Percentiles rank a stretch among this genome's conserved stretches.
Evolutionary conservation across 129 eudicot species (phyloP).

Genomic region (Pittosporum tobira): DNA sequence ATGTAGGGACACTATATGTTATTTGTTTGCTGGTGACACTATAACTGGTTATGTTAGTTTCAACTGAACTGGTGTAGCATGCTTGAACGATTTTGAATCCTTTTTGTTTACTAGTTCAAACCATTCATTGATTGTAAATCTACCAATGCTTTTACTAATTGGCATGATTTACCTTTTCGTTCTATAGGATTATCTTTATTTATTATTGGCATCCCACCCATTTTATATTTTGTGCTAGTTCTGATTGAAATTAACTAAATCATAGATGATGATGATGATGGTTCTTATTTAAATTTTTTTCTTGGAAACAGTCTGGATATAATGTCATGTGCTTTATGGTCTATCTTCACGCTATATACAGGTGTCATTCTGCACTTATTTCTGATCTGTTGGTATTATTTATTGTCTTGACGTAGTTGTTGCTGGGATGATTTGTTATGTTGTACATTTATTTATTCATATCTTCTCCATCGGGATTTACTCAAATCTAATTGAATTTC

Average conservation of each 20-base stretch:
- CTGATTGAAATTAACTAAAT: conserved; percentile 28
- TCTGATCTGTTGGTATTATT: conserved; percentile 25
- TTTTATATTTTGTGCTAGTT: conserved; percentile 1
- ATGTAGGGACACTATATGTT: background rate
- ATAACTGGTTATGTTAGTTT: too few relatives aligned
- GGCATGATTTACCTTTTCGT: conserved; percentile 2
- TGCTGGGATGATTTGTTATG: conserved; percentile 2
- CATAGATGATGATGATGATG: conserved; percentile 40
- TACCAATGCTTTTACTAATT: background rate
- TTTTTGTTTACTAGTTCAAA: background rate
- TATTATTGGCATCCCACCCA: background rate
- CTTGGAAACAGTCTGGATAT: conserved; percentile 58
- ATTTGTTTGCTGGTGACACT: too few relatives aligned
- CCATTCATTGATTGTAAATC: background rate
- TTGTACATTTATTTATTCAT: background rate
- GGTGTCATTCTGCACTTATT: conserved; percentile 52
- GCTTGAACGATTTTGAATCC: too few relatives aligned
- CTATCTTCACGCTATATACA: conserved; percentile 45
- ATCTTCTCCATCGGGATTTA: background rate
- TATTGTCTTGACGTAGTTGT: conserved; percentile 13
- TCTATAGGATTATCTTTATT: background rate
- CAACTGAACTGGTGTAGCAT: too few relatives aligned
- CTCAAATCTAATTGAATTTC: conserved; percentile 4
- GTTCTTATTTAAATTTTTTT: conserved; percentile 36
- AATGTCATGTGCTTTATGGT: conserved; percentile 54